A percentile compares a stretch with the other conserved stretches of the same genome.
phyloP scores from a whole-genome alignment of 2,329 filamentous ascomycete genomes.

The Fusarium haematococcum region DNA sequence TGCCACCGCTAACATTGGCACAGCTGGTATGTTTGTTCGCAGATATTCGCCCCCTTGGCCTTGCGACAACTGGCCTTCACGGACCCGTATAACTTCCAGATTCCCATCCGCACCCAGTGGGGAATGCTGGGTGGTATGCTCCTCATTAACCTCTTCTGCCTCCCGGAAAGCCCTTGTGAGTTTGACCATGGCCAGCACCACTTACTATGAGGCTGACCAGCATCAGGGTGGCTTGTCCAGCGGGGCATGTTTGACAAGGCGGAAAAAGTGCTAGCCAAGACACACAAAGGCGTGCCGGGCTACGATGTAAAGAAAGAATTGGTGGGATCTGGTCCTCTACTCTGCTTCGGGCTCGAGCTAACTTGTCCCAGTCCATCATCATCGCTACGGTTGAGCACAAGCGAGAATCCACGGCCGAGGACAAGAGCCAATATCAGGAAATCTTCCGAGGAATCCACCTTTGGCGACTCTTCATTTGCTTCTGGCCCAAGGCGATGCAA shows the following conservation, averaged over 20 bases:
- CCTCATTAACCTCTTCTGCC: conserved; percentile 7
- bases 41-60: conserved; percentile 11
- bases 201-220: background rate
- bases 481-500: conserved; percentile 19
- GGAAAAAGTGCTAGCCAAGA: background rate
- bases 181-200: background rate
- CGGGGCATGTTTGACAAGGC: background rate
- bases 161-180: conserved; percentile 11
- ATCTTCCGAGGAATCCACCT: conserved; percentile 8
- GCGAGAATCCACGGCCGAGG: background rate
- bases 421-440: background rate
- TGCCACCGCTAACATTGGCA: conserved; percentile 60
- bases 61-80: conserved; percentile 4
- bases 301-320: conserved; percentile 7
- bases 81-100: conserved; percentile 13
- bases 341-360: background rate
- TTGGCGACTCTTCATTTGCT: conserved; percentile 8
- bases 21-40: conserved; percentile 65
- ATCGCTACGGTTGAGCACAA: background rate
- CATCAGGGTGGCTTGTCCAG: conserved; percentile 5
- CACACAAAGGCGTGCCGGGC: conserved; percentile 2
- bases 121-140: conserved; percentile 11
- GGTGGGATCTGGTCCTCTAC: background rate
- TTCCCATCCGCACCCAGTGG: conserved; percentile 8
- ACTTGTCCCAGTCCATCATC: background rate